Evolutionary conservation across 2,329 filamentous ascomycete genomes (phyloP).

Genomic region (Verticillium tricorpus): DNA sequence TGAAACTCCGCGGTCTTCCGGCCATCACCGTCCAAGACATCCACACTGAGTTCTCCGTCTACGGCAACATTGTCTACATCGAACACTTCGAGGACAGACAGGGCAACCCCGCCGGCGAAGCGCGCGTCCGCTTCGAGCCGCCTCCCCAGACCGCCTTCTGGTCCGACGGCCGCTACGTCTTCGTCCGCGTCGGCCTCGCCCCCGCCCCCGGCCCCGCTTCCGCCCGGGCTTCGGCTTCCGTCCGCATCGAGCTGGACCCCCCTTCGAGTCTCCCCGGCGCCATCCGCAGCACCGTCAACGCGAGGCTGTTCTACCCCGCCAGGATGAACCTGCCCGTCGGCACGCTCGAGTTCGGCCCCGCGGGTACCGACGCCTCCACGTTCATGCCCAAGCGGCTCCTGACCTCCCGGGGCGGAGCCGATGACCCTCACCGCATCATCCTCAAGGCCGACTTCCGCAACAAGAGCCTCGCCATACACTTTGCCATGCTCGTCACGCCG

Average conservation of each 20-base stretch:
- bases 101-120: slow-evolving; percentile 33
- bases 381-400: slow-evolving; percentile 57
- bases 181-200: not conserved
- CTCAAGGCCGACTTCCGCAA: slow-evolving; percentile 33
- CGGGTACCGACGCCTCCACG: slow-evolving; percentile 43
- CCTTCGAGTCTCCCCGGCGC: not conserved
- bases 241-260: not conserved
- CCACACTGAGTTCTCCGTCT: slow-evolving; percentile 43
- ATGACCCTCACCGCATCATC: slow-evolving; percentile 16
- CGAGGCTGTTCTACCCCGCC: slow-evolving; percentile 23
- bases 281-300: slow-evolving; percentile 24
- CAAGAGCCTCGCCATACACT: slow-evolving; percentile 24
- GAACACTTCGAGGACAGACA: slow-evolving; percentile 45
- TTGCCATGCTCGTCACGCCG: slow-evolving; percentile 16
- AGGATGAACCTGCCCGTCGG: slow-evolving; percentile 36
- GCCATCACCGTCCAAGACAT: slow-evolving; percentile 29
- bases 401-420: slow-evolving; percentile 3
- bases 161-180: slow-evolving; percentile 15
- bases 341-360: slow-evolving; percentile 58
- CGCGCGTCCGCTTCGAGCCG: slow-evolving; percentile 53
- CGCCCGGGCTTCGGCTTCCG: not conserved
- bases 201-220: not conserved
- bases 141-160: slow-evolving; percentile 50
- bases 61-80: slow-evolving; percentile 52
- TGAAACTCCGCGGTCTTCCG: not conserved